phyloP scores from a whole-genome alignment of 768 basidiomycete species.

The Tylopilus intermedius region DNA sequence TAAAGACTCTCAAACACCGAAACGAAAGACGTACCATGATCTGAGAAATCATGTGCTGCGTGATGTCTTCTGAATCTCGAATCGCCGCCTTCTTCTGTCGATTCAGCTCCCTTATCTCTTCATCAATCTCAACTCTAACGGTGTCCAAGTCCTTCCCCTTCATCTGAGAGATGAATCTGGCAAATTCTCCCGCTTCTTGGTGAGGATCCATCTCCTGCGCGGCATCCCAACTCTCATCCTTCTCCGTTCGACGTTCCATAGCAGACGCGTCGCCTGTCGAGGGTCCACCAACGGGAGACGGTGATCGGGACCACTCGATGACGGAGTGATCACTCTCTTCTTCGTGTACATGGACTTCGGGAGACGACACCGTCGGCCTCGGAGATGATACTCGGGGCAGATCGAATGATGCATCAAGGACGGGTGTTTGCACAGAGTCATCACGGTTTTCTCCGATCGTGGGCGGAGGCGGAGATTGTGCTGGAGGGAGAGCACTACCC shows the following conservation, averaged over 20 bases:
- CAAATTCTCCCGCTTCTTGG: slow-evolving; percentile 84
- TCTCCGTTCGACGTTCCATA: slow-evolving; percentile 20
- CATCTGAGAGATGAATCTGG: slow-evolving; percentile 86
- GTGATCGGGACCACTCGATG: slow-evolving; percentile 38
- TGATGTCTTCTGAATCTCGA: slow-evolving; percentile 93
- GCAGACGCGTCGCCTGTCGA: slow-evolving; percentile 7
- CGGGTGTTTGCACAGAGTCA: background rate
- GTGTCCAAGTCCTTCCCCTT: slow-evolving; percentile 79
- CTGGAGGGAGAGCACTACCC: background rate
- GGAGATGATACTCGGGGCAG: slow-evolving; percentile 10
- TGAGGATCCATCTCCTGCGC: slow-evolving; percentile 81
- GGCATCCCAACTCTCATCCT: slow-evolving; percentile 64
- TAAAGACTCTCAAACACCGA: slow-evolving; percentile 1
- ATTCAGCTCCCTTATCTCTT: slow-evolving; percentile 79
- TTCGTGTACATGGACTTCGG: slow-evolving; percentile 3
- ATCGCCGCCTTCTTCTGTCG: slow-evolving; percentile 82
- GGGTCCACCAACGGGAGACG: slow-evolving; percentile 26
- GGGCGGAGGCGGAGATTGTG: slow-evolving; percentile 12
- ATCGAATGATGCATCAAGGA: slow-evolving; percentile 1
- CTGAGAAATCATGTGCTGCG: slow-evolving; percentile 90
- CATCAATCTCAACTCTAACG: slow-evolving; percentile 84
- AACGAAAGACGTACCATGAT: slow-evolving; percentile 47
- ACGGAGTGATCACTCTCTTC: slow-evolving; percentile 24
- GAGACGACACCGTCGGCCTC: slow-evolving; percentile 2
- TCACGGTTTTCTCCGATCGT: slow-evolving; percentile 15